These are phyloP conservation scores for Ensete ventricosum DNA, from an alignment of 176 grass and related monocot species.

Conservation along the genomic window DNA sequence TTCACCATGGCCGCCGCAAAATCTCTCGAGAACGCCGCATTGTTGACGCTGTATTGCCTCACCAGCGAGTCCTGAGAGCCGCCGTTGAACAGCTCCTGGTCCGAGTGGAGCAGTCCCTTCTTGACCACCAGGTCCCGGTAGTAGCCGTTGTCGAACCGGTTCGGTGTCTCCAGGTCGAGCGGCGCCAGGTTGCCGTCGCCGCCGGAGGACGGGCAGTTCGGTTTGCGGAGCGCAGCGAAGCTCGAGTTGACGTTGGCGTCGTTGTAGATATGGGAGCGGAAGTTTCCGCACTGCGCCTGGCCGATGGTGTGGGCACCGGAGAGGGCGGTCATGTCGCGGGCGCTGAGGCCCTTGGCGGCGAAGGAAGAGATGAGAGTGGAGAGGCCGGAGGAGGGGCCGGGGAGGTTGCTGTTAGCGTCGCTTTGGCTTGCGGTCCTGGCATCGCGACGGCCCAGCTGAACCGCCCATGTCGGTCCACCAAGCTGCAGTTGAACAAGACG, in stretches of 20 bases:
- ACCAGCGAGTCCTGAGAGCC: too few relatives aligned
- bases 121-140: slow-evolving; percentile 35
- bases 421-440: slow-evolving; percentile 41
- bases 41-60: too few relatives aligned
- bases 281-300: slow-evolving; percentile 33
- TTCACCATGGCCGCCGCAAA: too few relatives aligned
- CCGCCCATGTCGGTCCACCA: slow-evolving; percentile 32
- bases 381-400: slow-evolving; percentile 18
- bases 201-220: slow-evolving; percentile 25
- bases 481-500: slow-evolving; percentile 2
- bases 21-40: too few relatives aligned
- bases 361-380: slow-evolving; percentile 38
- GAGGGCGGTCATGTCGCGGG: slow-evolving; percentile 60
- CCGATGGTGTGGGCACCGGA: slow-evolving; percentile 72
- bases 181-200: slow-evolving; percentile 37
- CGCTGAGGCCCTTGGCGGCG: slow-evolving; percentile 32
- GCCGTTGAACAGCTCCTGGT: too few relatives aligned
- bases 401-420: slow-evolving; percentile 47
- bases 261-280: slow-evolving; percentile 48
- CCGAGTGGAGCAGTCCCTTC: too few relatives aligned
- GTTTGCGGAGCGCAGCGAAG: slow-evolving; percentile 31
- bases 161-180: slow-evolving; percentile 36
- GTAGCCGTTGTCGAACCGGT: slow-evolving; percentile 43
- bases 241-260: slow-evolving; percentile 44
- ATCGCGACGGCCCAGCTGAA: slow-evolving; percentile 32